phyloP scores from a whole-genome alignment of 495 filamentous ascomycete species.

The Podospora comata region DNA sequence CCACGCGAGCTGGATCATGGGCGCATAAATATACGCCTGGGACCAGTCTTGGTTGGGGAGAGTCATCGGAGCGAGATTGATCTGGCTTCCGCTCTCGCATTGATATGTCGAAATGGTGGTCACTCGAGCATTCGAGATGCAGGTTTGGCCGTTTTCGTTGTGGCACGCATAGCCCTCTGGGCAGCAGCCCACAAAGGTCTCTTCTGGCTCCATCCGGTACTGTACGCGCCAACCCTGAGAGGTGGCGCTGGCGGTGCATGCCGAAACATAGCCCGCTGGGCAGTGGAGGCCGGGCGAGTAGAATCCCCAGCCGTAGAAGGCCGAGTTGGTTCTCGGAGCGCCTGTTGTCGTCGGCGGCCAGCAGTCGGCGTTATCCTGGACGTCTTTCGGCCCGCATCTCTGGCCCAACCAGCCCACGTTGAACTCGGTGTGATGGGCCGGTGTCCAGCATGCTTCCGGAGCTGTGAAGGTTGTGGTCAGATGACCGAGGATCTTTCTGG shows the following conservation, averaged over 20 bases:
- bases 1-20: slow-evolving; percentile 34
- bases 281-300: slow-evolving; percentile 35
- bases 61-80: slow-evolving; percentile 17
- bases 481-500: slow-evolving; percentile 27
- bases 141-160: slow-evolving; percentile 32
- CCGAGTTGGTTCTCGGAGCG: neutral
- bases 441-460: slow-evolving; percentile 26
- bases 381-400: slow-evolving; percentile 18
- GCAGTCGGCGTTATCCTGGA: slow-evolving; percentile 26
- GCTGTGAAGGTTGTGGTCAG: slow-evolving; percentile 37
- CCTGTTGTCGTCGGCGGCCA: slow-evolving; percentile 30
- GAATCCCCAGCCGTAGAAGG: slow-evolving; percentile 32
- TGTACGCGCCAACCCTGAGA: slow-evolving; percentile 24
- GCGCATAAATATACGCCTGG: slow-evolving; percentile 26
- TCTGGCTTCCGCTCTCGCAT: slow-evolving; percentile 17
- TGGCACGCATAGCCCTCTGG: slow-evolving; percentile 27
- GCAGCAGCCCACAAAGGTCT: slow-evolving; percentile 37
- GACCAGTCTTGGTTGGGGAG: slow-evolving; percentile 10
- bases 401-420: slow-evolving; percentile 28
- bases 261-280: slow-evolving; percentile 31
- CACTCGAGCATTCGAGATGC: slow-evolving; percentile 16
- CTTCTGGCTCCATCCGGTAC: slow-evolving; percentile 25
- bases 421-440: slow-evolving; percentile 12
- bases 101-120: slow-evolving; percentile 20
- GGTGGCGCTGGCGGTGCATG: slow-evolving; percentile 24